Conservation (phyloP, 2,329 filamentous ascomycete genomes). For the Macrophomina phaseolina region DNA sequence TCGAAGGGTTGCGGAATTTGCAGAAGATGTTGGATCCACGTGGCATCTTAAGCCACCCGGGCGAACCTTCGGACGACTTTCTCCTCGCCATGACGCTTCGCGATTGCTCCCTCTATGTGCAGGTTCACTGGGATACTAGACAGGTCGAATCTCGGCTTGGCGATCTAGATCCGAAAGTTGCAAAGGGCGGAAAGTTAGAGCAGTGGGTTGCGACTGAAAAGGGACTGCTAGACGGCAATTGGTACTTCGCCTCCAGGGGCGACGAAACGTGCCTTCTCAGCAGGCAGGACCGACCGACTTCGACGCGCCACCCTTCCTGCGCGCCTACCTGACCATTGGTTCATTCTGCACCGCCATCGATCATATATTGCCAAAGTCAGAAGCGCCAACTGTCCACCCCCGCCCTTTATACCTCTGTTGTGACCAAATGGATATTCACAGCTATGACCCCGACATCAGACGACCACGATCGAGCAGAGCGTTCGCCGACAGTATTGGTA, state of each 20-base stretch:
- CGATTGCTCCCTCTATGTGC: conserved; percentile 54
- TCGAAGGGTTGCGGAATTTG: conserved; percentile 43
- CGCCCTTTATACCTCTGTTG: background rate
- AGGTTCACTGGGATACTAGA: conserved; percentile 32
- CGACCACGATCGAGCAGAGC: no score
- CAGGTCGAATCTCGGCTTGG: conserved; percentile 50
- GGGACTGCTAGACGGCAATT: conserved; percentile 10
- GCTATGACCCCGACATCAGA: background rate
- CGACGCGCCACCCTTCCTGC: conserved; percentile 15
- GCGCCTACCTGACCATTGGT: conserved; percentile 13
- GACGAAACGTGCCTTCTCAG: conserved; percentile 27
- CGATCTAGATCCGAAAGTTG: conserved; percentile 53
- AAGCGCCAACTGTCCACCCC: no score
- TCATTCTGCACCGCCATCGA: conserved; percentile 7
- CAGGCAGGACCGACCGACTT: conserved; percentile 16
- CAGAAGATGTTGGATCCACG: conserved; percentile 47
- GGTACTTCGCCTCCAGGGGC: conserved; percentile 12
- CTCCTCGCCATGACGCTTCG: conserved; percentile 55
- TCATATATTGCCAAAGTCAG: background rate
- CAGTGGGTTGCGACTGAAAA: conserved; percentile 25
- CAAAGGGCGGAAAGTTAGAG: conserved; percentile 25
- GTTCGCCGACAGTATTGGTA: no score
- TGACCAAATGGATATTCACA: background rate
- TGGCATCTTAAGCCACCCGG: conserved; percentile 37
- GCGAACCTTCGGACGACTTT: conserved; percentile 28